phyloP scores from a whole-genome alignment of 352 stramenopile species.

The Phytophthora pistaciae region DNA sequence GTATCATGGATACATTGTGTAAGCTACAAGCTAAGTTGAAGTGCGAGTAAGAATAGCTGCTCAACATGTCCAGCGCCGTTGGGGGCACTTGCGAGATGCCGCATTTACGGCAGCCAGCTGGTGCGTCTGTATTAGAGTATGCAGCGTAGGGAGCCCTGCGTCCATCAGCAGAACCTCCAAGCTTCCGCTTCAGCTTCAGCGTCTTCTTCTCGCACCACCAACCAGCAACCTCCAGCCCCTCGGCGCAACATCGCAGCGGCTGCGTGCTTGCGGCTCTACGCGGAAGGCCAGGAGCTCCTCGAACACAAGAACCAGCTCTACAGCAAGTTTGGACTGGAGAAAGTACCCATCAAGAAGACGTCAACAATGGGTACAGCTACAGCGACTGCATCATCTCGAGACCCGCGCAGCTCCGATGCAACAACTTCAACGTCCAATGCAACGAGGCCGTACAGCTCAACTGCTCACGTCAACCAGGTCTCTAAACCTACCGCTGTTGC shows the following conservation, averaged over 20 bases:
- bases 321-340: conserved; percentile 60
- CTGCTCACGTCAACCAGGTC: conserved; percentile 5
- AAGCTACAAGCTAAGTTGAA: background rate
- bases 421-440: background rate
- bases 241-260: conserved; percentile 22
- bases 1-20: too few relatives aligned
- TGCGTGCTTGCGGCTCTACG: conserved; percentile 65
- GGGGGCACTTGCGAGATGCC: conserved; percentile 16
- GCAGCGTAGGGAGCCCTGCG: conserved; percentile 31
- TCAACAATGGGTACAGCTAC: conserved; percentile 1
- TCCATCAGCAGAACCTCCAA: conserved; percentile 30
- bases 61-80: conserved; percentile 4
- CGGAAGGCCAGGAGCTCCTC: conserved; percentile 59
- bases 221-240: background rate
- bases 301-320: conserved; percentile 71
- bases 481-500: background rate
- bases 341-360: conserved; percentile 1
- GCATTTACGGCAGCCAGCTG: conserved; percentile 10
- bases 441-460: background rate
- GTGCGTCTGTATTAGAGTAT: conserved; percentile 28
- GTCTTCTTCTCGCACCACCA: background rate
- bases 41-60: conserved; percentile 30
- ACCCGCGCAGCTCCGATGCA: background rate
- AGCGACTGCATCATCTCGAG: background rate
- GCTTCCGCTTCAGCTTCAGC: background rate